Evolutionary conservation across 2,329 filamentous ascomycete genomes (phyloP).

Genomic region (Gremmenia infestans): DNA sequence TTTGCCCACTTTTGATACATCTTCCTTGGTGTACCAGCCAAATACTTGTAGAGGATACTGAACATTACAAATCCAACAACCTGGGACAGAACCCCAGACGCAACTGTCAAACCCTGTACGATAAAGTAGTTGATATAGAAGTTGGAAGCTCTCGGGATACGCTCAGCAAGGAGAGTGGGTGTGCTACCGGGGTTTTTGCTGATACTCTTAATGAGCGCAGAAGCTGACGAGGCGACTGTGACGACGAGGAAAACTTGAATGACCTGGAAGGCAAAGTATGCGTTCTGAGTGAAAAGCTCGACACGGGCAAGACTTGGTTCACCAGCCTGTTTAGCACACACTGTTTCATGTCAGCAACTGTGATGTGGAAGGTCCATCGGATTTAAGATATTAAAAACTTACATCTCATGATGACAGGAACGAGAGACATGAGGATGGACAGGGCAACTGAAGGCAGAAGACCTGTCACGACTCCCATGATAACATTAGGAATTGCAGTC

Average conservation of each 20-base stretch:
- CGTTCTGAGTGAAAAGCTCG: constrained; percentile 85
- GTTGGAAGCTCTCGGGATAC: constrained; percentile 80
- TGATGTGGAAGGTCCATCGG: too few relatives aligned
- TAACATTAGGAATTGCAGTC: constrained; percentile 58
- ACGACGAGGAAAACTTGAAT: constrained; percentile 88
- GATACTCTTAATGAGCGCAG: constrained; percentile 61
- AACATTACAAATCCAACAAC: constrained; percentile 68
- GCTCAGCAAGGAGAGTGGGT: constrained; percentile 61
- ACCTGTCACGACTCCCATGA: constrained; percentile 79
- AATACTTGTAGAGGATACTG: constrained; percentile 66
- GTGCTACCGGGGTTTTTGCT: constrained; percentile 55
- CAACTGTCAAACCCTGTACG: constrained; percentile 79
- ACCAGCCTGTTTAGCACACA: constrained; percentile 74
- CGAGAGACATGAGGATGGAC: constrained; percentile 77
- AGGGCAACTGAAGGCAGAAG: constrained; percentile 76
- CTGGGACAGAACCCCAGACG: constrained; percentile 70
- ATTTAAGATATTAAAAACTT: constrained; percentile 33
- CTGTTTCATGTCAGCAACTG: constrained; percentile 33
- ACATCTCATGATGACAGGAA: constrained; percentile 78
- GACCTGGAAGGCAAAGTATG: constrained; percentile 86
- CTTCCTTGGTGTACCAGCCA: constrained; percentile 73
- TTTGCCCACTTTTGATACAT: constrained; percentile 74
- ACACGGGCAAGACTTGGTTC: constrained; percentile 74
- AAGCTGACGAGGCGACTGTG: constrained; percentile 75
- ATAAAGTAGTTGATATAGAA: constrained; percentile 96